Evolutionary conservation across 2,329 filamentous ascomycete genomes (phyloP).

Genomic region (Septoria petroselini): DNA sequence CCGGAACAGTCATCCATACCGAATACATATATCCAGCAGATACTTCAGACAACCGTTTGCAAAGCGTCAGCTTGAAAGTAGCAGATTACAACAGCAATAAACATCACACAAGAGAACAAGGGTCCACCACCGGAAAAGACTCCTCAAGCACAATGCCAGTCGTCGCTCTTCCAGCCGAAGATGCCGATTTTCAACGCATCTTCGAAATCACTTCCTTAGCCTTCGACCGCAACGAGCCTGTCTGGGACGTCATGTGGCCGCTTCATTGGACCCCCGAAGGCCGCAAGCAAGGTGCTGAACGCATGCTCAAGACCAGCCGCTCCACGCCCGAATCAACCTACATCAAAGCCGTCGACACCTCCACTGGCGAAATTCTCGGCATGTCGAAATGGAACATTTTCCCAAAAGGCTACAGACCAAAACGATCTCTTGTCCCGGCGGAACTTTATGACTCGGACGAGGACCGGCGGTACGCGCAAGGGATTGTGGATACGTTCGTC

Average conservation of each 20-base stretch:
- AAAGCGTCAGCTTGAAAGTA: too few relatives aligned
- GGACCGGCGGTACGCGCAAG: conserved; percentile 25
- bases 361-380: conserved; percentile 30
- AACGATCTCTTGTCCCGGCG: background rate
- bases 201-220: conserved; percentile 33
- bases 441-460: conserved; percentile 28
- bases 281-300: conserved; percentile 26
- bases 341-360: conserved; percentile 33
- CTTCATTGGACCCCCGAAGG: conserved; percentile 31
- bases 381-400: conserved; percentile 38
- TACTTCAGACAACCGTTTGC: too few relatives aligned
- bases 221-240: conserved; percentile 32
- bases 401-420: conserved; percentile 16
- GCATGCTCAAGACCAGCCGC: conserved; percentile 24
- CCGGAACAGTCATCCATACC: too few relatives aligned
- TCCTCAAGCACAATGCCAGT: conserved; percentile 10
- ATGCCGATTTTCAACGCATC: conserved; percentile 33
- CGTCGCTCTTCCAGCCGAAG: conserved; percentile 23
- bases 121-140: background rate
- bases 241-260: conserved; percentile 32
- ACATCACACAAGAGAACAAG: too few relatives aligned
- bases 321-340: conserved; percentile 29
- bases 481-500: conserved; percentile 27
- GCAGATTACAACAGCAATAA: too few relatives aligned
- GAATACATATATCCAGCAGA: too few relatives aligned